Percentiles rank a stretch among this genome's conserved stretches.
Conservation (phyloP, 192 early-diverging fungal species). For the Coemansia sp. region DNA sequence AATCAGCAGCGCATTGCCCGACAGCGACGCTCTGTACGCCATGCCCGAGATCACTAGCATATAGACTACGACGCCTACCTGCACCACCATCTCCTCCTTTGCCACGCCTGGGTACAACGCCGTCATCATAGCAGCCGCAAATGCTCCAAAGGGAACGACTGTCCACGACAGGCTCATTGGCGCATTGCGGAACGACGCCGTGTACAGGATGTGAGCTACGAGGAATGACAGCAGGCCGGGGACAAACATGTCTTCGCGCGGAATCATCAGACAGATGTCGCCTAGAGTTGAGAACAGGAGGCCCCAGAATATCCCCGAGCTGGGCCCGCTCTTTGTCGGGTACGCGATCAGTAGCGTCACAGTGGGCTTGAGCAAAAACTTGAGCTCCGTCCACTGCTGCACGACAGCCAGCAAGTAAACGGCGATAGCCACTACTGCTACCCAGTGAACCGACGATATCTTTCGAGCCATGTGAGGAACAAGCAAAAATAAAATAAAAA, state of each 20-base stretch:
- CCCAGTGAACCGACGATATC: not conserved
- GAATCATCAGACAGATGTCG: conserved; percentile 38
- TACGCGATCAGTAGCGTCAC: conserved; percentile 35
- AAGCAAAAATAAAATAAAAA: not conserved
- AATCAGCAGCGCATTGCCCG: conserved; percentile 14
- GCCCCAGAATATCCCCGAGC: conserved; percentile 16
- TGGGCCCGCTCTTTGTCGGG: conserved; percentile 8
- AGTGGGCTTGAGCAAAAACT: conserved; percentile 42
- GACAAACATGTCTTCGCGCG: conserved; percentile 33
- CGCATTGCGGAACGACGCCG: conserved; percentile 12
- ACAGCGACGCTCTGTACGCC: conserved; percentile 40
- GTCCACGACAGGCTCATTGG: conserved; percentile 19
- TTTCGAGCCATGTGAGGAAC: not conserved
- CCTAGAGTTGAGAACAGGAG: conserved; percentile 35
- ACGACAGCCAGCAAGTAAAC: conserved; percentile 26
- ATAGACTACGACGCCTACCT: conserved; percentile 36
- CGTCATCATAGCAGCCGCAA: conserved; percentile 23
- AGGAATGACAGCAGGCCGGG: conserved; percentile 42
- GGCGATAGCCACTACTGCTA: conserved; percentile 10
- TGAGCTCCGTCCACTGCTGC: conserved; percentile 12
- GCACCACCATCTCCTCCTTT: conserved; percentile 26
- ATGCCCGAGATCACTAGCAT: conserved; percentile 27
- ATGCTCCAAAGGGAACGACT: conserved; percentile 15
- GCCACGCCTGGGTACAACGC: conserved; percentile 20
- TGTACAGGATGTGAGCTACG: conserved; percentile 35